Percentiles rank a stretch among this genome's conserved stretches.
phyloP scores from a whole-genome alignment of 495 filamentous ascomycete species.

The Aspergillus conjunctus region DNA sequence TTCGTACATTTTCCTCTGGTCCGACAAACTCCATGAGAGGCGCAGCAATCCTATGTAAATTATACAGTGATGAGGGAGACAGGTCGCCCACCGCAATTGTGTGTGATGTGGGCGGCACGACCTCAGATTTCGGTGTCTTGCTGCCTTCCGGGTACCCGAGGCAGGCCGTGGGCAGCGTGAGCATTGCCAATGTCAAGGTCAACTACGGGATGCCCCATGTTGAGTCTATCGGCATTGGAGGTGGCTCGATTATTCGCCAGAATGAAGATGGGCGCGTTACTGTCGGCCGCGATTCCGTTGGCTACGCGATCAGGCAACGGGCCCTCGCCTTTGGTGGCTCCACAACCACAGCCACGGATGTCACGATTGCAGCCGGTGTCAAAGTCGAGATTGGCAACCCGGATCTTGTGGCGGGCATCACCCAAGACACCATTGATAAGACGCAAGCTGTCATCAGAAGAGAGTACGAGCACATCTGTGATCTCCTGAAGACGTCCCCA shows the following conservation, averaged over 20 bases:
- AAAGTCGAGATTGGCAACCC: background rate
- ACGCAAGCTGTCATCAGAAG: background rate
- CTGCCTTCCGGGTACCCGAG: background rate
- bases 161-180: background rate
- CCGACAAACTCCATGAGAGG: background rate
- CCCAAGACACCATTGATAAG: background rate
- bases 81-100: slow-evolving; percentile 2
- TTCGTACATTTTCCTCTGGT: slow-evolving; percentile 3
- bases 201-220: background rate
- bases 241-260: background rate
- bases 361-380: background rate
- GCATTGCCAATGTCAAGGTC: background rate
- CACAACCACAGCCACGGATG: background rate
- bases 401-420: background rate
- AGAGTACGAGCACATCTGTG: background rate
- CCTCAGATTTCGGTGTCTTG: background rate
- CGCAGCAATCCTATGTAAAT: background rate
- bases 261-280: background rate
- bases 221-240: background rate
- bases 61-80: background rate
- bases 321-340: background rate
- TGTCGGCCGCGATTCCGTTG: background rate
- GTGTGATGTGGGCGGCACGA: background rate
- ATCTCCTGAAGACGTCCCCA: background rate
- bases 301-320: background rate